phyloP scores from a whole-genome alignment of 2,329 filamentous ascomycete species.

The Huntiella decipiens region DNA sequence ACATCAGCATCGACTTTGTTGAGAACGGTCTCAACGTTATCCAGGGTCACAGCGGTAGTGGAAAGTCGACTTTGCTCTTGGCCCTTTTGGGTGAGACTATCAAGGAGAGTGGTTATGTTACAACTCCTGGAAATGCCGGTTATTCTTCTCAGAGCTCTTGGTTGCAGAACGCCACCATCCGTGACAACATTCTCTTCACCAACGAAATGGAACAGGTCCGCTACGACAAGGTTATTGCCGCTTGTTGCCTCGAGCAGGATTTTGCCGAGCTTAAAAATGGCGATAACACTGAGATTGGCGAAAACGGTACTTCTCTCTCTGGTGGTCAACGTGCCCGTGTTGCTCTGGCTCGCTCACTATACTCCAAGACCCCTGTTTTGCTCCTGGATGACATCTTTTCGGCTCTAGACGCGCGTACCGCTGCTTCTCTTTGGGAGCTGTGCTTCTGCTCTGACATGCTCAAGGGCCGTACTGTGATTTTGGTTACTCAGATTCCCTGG shows the following conservation, averaged over 20 bases:
- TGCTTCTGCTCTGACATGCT: constrained; percentile 39
- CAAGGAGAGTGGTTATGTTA: constrained; percentile 27
- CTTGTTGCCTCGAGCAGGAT: constrained; percentile 33
- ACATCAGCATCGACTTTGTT: constrained; percentile 32
- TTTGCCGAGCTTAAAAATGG: constrained; percentile 30
- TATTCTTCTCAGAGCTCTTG: constrained; percentile 39
- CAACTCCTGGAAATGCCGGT: constrained; percentile 31
- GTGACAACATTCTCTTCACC: constrained; percentile 36
- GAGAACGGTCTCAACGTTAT: constrained; percentile 35
- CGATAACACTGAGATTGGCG: constrained; percentile 33
- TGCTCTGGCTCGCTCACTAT: constrained; percentile 36
- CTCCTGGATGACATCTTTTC: constrained; percentile 42
- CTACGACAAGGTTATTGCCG: constrained; percentile 35
- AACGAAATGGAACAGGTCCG: constrained; percentile 29
- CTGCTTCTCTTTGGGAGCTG: constrained; percentile 33
- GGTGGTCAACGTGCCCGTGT: constrained; percentile 39
- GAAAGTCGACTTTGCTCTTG: constrained; percentile 36
- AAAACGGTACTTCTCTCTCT: constrained; percentile 35
- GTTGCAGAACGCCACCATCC: constrained; percentile 37
- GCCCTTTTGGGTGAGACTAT: constrained; percentile 36
- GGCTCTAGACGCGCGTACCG: constrained; percentile 39
- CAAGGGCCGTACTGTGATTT: constrained; percentile 32
- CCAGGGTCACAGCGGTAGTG: constrained; percentile 34
- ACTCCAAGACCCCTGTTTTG: constrained; percentile 34
- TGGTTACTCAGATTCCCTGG: constrained; percentile 39